Percentiles rank a stretch among this genome's conserved stretches.
Evolutionary conservation across 176 grass and related monocot species (phyloP).

Genomic region (Aegilops tauschii): DNA sequence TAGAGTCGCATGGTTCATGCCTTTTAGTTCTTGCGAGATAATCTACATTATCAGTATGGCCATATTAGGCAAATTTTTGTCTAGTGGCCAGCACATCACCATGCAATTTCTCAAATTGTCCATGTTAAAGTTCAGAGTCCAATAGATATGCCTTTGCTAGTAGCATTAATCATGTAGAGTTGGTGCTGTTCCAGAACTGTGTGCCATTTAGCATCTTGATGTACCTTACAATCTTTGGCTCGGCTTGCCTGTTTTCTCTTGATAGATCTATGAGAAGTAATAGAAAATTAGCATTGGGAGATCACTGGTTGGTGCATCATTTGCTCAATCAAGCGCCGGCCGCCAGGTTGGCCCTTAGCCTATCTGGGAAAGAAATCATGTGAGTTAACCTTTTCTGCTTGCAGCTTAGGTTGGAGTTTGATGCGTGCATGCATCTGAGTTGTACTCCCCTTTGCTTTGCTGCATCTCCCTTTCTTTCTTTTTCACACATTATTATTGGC

Average conservation of each 20-base stretch:
- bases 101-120: conserved; percentile 15
- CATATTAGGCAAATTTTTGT: conserved; percentile 5
- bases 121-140: neutral
- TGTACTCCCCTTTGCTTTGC: neutral
- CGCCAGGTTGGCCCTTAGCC: neutral
- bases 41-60: conserved; percentile 10
- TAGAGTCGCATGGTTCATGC: neutral
- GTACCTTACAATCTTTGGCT: neutral
- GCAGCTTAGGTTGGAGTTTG: neutral
- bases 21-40: neutral
- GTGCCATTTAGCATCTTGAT: conserved; percentile 29
- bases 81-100: conserved; percentile 10
- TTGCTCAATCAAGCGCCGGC: neutral
- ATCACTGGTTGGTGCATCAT: conserved; percentile 26
- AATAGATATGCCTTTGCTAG: conserved; percentile 20
- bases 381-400: conserved; percentile 6
- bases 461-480: neutral
- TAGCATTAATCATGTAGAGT: conserved; percentile 7
- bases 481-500: neutral
- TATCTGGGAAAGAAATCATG: neutral
- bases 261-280: neutral
- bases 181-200: neutral
- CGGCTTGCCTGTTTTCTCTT: conserved; percentile 18
- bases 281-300: neutral
- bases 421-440: conserved; percentile 27